These are phyloP conservation scores for Rosellinia necatrix DNA, from an alignment of 2,329 filamentous ascomycete genomes.

Conservation along the genomic window DNA sequence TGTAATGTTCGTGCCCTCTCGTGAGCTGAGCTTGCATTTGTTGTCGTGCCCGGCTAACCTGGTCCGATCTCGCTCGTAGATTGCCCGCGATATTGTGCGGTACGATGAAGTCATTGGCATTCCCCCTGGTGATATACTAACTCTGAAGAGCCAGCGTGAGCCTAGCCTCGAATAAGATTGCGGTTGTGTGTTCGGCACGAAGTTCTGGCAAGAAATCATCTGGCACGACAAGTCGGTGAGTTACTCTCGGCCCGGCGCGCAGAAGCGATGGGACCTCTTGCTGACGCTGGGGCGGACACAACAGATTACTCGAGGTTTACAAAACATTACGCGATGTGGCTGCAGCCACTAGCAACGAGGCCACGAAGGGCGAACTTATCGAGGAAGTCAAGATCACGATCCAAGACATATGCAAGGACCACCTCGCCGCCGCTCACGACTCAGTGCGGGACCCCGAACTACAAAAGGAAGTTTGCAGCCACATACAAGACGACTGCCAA, in stretches of 20 bases:
- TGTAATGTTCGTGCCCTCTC: slow-evolving; percentile 62
- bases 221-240: slow-evolving; percentile 92
- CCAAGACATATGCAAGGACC: slow-evolving; percentile 79
- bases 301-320: slow-evolving; percentile 63
- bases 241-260: slow-evolving; percentile 35
- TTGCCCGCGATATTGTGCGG: slow-evolving; percentile 73
- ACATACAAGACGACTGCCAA: slow-evolving; percentile 79
- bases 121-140: slow-evolving; percentile 23
- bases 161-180: slow-evolving; percentile 73
- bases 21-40: neutral
- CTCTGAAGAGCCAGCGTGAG: slow-evolving; percentile 52
- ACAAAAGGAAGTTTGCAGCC: slow-evolving; percentile 61
- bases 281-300: slow-evolving; percentile 26
- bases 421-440: slow-evolving; percentile 71
- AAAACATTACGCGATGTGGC: slow-evolving; percentile 60
- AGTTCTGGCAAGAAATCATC: slow-evolving; percentile 93
- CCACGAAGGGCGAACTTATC: slow-evolving; percentile 58
- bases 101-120: slow-evolving; percentile 42
- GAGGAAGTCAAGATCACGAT: slow-evolving; percentile 75
- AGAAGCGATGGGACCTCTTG: neutral
- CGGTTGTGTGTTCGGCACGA: slow-evolving; percentile 92
- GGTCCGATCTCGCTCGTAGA: slow-evolving; percentile 42
- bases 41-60: slow-evolving; percentile 9
- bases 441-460: slow-evolving; percentile 64
- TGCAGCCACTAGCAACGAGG: slow-evolving; percentile 56